Percentiles rank a stretch among this genome's conserved stretches.
Conservation (phyloP, 2,329 filamentous ascomycete genomes). For the Eurotiales sp. region DNA sequence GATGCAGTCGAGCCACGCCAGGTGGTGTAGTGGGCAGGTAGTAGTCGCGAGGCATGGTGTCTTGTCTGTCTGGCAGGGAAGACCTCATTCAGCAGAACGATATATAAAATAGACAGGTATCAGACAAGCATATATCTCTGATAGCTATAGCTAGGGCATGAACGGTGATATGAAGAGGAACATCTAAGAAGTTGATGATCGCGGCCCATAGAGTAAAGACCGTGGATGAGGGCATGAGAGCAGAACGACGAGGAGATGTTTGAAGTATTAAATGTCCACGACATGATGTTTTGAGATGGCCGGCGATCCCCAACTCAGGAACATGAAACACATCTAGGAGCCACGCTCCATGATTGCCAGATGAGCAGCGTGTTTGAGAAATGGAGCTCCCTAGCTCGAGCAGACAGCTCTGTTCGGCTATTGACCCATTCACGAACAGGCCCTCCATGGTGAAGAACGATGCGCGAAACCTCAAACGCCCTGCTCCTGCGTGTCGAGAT, state of each 20-base stretch:
- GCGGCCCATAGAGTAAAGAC: too few species aligned
- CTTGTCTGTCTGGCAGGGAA: too few species aligned
- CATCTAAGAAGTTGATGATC: too few species aligned
- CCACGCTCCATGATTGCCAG: constrained; percentile 32
- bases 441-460: constrained; percentile 13
- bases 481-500: constrained; percentile 32
- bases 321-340: constrained; percentile 38
- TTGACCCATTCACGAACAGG: constrained; percentile 25
- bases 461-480: constrained; percentile 14
- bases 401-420: constrained; percentile 23
- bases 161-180: too few species aligned
- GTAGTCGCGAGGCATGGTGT: constrained; percentile 41
- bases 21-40: constrained; percentile 46
- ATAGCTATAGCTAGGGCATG: too few species aligned
- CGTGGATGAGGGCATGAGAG: too few species aligned
- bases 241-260: too few species aligned
- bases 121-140: too few species aligned
- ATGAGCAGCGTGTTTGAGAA: too few species aligned
- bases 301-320: constrained; percentile 30
- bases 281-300: neutral
- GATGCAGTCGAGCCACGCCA: constrained; percentile 30
- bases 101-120: too few species aligned
- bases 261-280: constrained; percentile 40
- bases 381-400: too few species aligned
- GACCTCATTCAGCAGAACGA: too few species aligned